A percentile compares a stretch with the other conserved stretches of the same genome.
phyloP scores from a whole-genome alignment of 768 basidiomycete genomes.

The Boletus sp. region DNA sequence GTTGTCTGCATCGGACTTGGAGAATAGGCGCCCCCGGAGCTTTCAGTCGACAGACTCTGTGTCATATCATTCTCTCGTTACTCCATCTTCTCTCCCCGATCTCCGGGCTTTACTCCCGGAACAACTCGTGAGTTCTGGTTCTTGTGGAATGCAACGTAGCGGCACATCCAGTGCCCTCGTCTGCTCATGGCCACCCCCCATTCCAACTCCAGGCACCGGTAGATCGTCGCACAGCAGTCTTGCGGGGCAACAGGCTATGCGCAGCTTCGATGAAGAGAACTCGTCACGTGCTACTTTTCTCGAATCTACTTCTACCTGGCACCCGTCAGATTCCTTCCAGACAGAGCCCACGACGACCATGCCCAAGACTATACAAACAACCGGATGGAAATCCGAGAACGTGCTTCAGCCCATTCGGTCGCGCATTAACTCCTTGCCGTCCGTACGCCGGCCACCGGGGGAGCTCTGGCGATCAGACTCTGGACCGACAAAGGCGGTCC shows the following conservation, averaged over 20 bases:
- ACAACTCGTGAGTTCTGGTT: slow-evolving; percentile 11
- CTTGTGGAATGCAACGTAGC: slow-evolving; percentile 9
- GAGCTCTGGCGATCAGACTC: slow-evolving; percentile 22
- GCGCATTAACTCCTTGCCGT: slow-evolving; percentile 14
- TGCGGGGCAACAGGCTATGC: slow-evolving; percentile 6
- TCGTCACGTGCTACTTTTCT: slow-evolving; percentile 8
- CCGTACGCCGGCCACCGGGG: slow-evolving; percentile 16
- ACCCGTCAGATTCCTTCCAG: slow-evolving; percentile 1
- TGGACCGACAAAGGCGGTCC: slow-evolving; percentile 1
- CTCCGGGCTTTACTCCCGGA: slow-evolving; percentile 4
- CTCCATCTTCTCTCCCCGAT: slow-evolving; percentile 14
- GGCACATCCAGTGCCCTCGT: slow-evolving; percentile 4
- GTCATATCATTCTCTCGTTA: slow-evolving; percentile 9
- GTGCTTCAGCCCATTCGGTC: slow-evolving; percentile 16
- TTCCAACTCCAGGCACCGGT: background rate
- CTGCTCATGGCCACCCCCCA: slow-evolving; percentile 27
- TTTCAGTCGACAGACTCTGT: slow-evolving; percentile 4
- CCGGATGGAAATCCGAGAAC: slow-evolving; percentile 22
- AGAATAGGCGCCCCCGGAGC: slow-evolving; percentile 14
- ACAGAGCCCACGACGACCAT: slow-evolving; percentile 1
- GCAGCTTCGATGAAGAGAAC: slow-evolving; percentile 6
- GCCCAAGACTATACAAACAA: slow-evolving; percentile 1
- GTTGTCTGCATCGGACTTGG: slow-evolving; percentile 21
- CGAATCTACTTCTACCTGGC: slow-evolving; percentile 12
- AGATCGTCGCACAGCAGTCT: slow-evolving; percentile 1